Evolutionary conservation across 768 basidiomycete genomes (phyloP), one percentile per base, ranked within the genome.

Genomic region (Serendipita sp.): DNA sequence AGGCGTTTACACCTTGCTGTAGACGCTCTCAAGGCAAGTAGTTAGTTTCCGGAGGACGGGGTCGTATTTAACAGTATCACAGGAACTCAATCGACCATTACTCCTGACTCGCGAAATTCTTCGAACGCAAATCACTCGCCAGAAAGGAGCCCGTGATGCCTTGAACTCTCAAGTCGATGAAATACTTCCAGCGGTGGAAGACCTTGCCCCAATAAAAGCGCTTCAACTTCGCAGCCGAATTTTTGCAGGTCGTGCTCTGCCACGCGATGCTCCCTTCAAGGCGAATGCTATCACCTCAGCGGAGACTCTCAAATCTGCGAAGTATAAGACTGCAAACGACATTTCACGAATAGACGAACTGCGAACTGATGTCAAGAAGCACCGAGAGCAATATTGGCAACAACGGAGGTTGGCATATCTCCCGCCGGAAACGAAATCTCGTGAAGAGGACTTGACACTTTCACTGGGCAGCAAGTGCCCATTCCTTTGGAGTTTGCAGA

Each of bases 371-470:
- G 56, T 60, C 35, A 32, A 38, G 30, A 32, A 38, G 35, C 56
- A 60, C 30, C 56, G 56, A 35, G 56, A 60, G 34, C 56, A 60
- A 35, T 60, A 28, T 34, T 60, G 56, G 56, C 56, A 60, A 18
- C 56, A 60, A 34, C 56, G 56, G 34, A 28, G 56, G 8, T n/a
- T 60, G 16, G 56, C 56, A n/a, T 60, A 60, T 60, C 37, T 60
- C 10, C 56, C 56, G 35, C 56, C 56, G 18, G 56, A 60, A 35
- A 60, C 56, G 18, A 60, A 60, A n/a, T 11, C 16, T 24, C 28
- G 35, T n/a, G 56, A 60, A 10, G 56, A 60, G 32, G 56, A 60
- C 34, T n/a, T 60, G 56, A 60, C 56, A 34, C 56, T 60, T 30
- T 28, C 56, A 18, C 56, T 60, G 16, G 56, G 56, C 28, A 60